Evolutionary conservation across 2,329 filamentous ascomycete species (phyloP).

Genomic region (Calonectria multiphialidica): DNA sequence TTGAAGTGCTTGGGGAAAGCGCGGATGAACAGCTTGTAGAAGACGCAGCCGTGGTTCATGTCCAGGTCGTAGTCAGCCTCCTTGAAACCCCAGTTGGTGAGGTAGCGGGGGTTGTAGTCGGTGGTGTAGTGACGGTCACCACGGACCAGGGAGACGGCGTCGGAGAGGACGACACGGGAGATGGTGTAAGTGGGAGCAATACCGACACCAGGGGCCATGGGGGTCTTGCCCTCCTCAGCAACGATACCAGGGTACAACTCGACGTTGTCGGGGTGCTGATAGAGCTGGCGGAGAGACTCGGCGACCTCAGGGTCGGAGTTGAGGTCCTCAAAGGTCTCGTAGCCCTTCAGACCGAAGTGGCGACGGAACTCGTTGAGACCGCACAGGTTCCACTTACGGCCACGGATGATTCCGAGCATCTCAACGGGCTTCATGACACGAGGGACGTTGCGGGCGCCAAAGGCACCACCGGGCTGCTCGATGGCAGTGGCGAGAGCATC

Average conservation of each 20-base stretch:
- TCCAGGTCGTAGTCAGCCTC: slow-evolving; percentile 79
- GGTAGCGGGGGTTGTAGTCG: slow-evolving; percentile 79
- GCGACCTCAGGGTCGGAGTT: slow-evolving; percentile 81
- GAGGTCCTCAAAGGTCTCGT: slow-evolving; percentile 86
- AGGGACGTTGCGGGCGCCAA: slow-evolving; percentile 81
- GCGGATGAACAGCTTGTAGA: slow-evolving; percentile 85
- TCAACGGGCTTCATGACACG: slow-evolving; percentile 80
- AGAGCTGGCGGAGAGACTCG: slow-evolving; percentile 74
- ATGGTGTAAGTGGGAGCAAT: slow-evolving; percentile 83
- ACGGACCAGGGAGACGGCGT: slow-evolving; percentile 82
- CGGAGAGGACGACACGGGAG: slow-evolving; percentile 80
- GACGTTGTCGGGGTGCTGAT: slow-evolving; percentile 83
- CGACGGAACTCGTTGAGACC: slow-evolving; percentile 88
- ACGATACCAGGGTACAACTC: slow-evolving; percentile 86
- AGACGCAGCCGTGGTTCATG: slow-evolving; percentile 84
- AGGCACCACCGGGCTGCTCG: slow-evolving; percentile 82
- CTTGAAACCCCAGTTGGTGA: slow-evolving; percentile 88
- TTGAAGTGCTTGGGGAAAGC: slow-evolving; percentile 87
- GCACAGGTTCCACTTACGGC: slow-evolving; percentile 81
- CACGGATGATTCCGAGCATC: slow-evolving; percentile 83
- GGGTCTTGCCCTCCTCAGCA: slow-evolving; percentile 79
- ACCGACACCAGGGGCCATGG: slow-evolving; percentile 80
- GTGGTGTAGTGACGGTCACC: slow-evolving; percentile 83
- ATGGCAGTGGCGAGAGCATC: slow-evolving; percentile 76
- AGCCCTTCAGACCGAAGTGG: slow-evolving; percentile 81